Evolutionary conservation across 1,284 basidiomycete species (phyloP).

Genomic region (Pseudozyma hubeiensis): DNA sequence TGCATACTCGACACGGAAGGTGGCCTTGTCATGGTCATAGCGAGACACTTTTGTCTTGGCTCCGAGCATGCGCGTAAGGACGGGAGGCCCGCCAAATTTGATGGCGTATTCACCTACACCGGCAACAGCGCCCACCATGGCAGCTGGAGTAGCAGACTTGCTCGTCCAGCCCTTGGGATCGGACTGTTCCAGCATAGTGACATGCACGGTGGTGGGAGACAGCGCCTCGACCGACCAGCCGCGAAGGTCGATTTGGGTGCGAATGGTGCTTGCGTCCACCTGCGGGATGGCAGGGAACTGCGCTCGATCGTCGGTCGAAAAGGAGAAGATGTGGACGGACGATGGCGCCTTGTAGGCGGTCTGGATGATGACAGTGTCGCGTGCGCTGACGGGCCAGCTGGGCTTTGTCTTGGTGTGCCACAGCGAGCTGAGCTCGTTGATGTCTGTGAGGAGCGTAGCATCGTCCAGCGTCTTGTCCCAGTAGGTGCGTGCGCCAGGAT

Average conservation of each 20-base stretch:
- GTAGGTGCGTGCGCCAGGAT: constrained; percentile 81
- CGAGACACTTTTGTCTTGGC: constrained; percentile 79
- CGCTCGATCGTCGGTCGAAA: constrained; percentile 88
- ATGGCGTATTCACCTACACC: constrained; percentile 92
- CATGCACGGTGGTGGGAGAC: constrained; percentile 91
- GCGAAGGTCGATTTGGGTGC: constrained; percentile 92
- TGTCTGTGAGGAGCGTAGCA: constrained; percentile 84
- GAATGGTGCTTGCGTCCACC: constrained; percentile 80
- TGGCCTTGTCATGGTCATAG: constrained; percentile 88
- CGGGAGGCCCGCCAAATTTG: constrained; percentile 91
- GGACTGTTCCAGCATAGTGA: constrained; percentile 94
- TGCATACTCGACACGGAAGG: constrained; percentile 87
- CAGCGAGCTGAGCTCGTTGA: constrained; percentile 78
- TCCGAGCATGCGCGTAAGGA: constrained; percentile 83
- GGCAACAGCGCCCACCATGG: constrained; percentile 80
- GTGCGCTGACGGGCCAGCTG: constrained; percentile 72
- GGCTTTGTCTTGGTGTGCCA: constrained; percentile 59
- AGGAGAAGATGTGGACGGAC: constrained; percentile 93
- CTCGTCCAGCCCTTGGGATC: constrained; percentile 98
- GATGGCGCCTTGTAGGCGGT: constrained; percentile 94
- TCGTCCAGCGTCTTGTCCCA: constrained; percentile 95
- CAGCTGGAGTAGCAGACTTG: constrained; percentile 89
- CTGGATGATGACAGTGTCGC: constrained; percentile 89
- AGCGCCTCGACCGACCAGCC: constrained; percentile 97
- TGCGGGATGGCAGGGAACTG: constrained; percentile 82